Evolutionary conservation across 2,329 filamentous ascomycete species (phyloP).

Genomic region (Fusarium hostae): DNA sequence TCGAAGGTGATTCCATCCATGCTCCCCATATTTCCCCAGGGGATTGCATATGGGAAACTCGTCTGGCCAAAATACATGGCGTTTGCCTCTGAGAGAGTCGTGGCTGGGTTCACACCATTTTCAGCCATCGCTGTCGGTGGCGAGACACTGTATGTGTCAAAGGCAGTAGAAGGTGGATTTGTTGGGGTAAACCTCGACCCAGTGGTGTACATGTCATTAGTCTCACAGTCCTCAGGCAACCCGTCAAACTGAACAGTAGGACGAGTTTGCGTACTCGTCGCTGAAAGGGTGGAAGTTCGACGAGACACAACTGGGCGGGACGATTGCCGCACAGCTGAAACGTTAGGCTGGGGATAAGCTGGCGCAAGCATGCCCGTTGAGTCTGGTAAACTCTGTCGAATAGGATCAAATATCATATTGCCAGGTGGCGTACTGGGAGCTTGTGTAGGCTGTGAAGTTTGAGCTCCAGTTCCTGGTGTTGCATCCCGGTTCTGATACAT

Average conservation of each 20-base stretch:
- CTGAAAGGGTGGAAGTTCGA: slow-evolving; percentile 40
- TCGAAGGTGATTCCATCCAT: slow-evolving; percentile 75
- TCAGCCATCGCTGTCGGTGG: slow-evolving; percentile 56
- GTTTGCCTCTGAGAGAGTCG: slow-evolving; percentile 27
- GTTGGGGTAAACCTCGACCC: slow-evolving; percentile 53
- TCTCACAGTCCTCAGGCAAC: slow-evolving; percentile 46
- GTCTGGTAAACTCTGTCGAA: slow-evolving; percentile 66
- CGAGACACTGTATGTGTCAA: slow-evolving; percentile 57
- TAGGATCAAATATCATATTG: slow-evolving; percentile 70
- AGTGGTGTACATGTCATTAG: slow-evolving; percentile 49
- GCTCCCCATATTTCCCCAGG: slow-evolving; percentile 49
- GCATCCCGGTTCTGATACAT: slow-evolving; percentile 71
- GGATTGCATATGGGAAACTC: slow-evolving; percentile 44
- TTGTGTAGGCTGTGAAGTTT: slow-evolving; percentile 18
- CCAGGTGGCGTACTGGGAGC: slow-evolving; percentile 63
- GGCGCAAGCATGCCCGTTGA: slow-evolving; percentile 59
- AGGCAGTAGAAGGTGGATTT: slow-evolving; percentile 56
- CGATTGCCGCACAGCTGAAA: slow-evolving; percentile 60
- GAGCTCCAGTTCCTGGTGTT: slow-evolving; percentile 1
- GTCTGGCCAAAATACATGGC: slow-evolving; percentile 45
- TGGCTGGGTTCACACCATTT: slow-evolving; percentile 25
- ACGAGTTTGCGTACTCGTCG: slow-evolving; percentile 33
- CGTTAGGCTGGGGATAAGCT: slow-evolving; percentile 60
- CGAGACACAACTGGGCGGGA: slow-evolving; percentile 46
- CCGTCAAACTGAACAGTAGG: slow-evolving; percentile 47